Evolutionary conservation across 768 basidiomycete species (phyloP), one percentile per base, ranked within the genome.

Genomic region (Mycena rebaudengoi): DNA sequence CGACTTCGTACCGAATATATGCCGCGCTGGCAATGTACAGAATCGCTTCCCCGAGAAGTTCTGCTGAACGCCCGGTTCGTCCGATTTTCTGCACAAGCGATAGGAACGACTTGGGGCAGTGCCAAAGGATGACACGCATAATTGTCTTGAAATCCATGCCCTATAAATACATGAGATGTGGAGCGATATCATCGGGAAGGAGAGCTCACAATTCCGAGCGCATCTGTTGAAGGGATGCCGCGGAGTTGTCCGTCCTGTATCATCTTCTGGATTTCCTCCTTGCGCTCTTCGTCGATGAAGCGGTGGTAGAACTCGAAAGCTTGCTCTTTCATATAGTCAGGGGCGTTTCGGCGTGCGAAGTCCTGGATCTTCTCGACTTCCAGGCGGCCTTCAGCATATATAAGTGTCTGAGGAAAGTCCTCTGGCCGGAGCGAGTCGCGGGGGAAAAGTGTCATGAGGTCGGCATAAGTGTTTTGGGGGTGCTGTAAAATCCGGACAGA

Each of bases 401-500:
- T 50, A 12, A 60, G 18, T 5, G 48, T 60, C 58, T 60, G 58
- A 2, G 29, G 29, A 37, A 60, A 32, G 46, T 60, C 58, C 2
- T 16, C 25, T 7, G 50, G 60, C 1, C 29, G 1, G 13, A 37
- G 5, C 1, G 51, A 21, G 33, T 43, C 37, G 1, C 13, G 13
- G 1, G 60, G 29, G 3, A 62, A 39, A 3, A 62, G 21, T 11
- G 40, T 28, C 25, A 60, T 48, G 1, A 65, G 44, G 35, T 65
- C 64, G 0, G 57, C 64, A 20, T 26, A 55, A 2, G 30, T 41
- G 10, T 52, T 45, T 23, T 39, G 33, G 5, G 58, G 50, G 28
- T 65, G 64, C 46, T 65, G 49, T 1, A 65, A 21, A 4, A 61
- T 26, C 6, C 64, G 59, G 3, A 48, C 45, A 16, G 64, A 65